Base-by-base conservation (phyloP, 2,329 filamentous ascomycete species). In the Verticillium nubilum region DNA sequence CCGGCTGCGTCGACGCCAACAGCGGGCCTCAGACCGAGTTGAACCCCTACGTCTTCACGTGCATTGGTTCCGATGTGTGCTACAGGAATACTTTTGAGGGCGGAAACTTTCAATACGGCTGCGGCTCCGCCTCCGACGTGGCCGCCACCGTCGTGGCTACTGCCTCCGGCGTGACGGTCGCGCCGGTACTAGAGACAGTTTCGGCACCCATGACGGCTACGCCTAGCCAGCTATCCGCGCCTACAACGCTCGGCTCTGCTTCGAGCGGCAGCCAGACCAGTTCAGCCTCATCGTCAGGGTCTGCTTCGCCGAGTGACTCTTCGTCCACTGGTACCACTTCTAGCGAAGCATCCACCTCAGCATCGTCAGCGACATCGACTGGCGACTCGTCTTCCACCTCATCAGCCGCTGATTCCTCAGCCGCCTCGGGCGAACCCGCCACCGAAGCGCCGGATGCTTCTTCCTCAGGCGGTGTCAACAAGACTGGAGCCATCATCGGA, bases 21-120 rank as follows among this genome's bases (percentile, higher is more conserved):
- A 83, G 78, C 59, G 73, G 73, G 4, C 72, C 78, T 1, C 80
- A 83, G 66, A 80, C 76, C 3, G 79, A 77, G 59, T 72, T 78
- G 58, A 78, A 86, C 63, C 83, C 83, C 0, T 85, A 85, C 61
- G 73, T 86, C 31, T 86, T 74, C 65, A 84, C 82, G 10, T 86
- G 84, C 68, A 63, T 68, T n/a, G 80, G 77, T 4, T 70, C 72
- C 55, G 66, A 80, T 53, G 76, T 83, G 17, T 86, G 84, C 66
- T 86, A 83, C 70, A 76, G 70, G 63, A 86, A 86, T 65, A 66
- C 72, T 9, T 86, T 80, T 61, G 79, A 78, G 0, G 83, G 81
- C 13, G 83, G 82, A 2, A 83, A 75, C 65, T 82, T 72, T 56
- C 84, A 86, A 69, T 86, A 75, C 57, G 84, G 84, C 1, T 86